Conservation (phyloP, 768 basidiomycete species). For the Panellus pusillus region DNA sequence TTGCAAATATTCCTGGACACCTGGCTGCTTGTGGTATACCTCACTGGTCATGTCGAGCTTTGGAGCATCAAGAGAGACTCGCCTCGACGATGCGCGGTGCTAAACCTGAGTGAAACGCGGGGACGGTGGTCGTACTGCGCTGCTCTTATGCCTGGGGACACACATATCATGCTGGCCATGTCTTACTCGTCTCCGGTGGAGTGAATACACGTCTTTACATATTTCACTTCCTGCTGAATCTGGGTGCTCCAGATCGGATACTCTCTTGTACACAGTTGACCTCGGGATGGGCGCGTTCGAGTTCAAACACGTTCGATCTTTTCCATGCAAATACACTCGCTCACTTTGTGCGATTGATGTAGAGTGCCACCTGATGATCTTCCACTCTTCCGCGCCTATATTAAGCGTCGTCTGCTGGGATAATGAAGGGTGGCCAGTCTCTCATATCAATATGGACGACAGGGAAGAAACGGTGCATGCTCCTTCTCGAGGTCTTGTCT, state of each 20-base stretch:
- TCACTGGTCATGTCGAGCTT: constrained; percentile 40
- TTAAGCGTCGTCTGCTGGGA: constrained; percentile 11
- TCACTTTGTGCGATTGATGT: constrained; percentile 15
- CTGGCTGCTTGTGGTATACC: constrained; percentile 48
- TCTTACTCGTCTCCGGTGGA: not conserved
- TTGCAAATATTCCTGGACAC: constrained; percentile 44
- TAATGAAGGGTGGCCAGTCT: not conserved
- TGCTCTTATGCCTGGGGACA: not conserved
- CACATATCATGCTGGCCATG: constrained; percentile 8
- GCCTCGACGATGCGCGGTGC: not conserved
- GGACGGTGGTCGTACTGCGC: constrained; percentile 13
- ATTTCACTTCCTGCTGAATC: not conserved
- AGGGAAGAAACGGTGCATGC: constrained; percentile 36
- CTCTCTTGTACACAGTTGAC: constrained; percentile 7
- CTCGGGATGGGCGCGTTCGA: not conserved
- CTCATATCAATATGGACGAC: constrained; percentile 26
- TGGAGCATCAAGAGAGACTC: constrained; percentile 37
- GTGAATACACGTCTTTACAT: not conserved
- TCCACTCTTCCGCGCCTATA: not conserved
- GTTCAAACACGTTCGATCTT: constrained; percentile 6
- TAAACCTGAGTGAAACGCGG: constrained; percentile 5
- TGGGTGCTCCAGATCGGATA: not conserved
- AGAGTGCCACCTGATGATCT: constrained; percentile 6
- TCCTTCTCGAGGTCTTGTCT: not conserved
- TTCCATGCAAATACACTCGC: constrained; percentile 2